Percentiles rank a stretch among this genome's conserved stretches.
Conservation (phyloP, 805 yeast species). For the Candida nanaspora region DNA sequence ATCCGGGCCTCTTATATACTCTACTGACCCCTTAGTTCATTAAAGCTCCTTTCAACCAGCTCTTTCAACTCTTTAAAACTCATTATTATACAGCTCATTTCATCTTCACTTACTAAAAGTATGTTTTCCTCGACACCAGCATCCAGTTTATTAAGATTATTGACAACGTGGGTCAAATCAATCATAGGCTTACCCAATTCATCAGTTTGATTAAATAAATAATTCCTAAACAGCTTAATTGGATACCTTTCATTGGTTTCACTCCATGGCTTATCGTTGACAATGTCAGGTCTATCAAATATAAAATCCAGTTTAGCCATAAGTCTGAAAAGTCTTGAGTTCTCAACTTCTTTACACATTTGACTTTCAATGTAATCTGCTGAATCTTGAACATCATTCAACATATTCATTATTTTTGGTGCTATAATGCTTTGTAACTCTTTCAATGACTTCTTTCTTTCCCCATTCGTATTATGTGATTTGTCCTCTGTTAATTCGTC, state of each 20-base stretch:
- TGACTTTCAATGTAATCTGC: constrained; percentile 56
- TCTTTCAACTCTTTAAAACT: constrained; percentile 78
- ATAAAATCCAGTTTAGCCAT: constrained; percentile 76
- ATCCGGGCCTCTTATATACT: neutral
- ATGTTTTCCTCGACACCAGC: constrained; percentile 85
- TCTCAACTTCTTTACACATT: constrained; percentile 72
- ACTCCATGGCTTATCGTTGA: constrained; percentile 52
- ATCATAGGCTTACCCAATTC: constrained; percentile 69
- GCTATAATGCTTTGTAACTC: constrained; percentile 34
- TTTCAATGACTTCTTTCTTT: constrained; percentile 14
- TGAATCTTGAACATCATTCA: constrained; percentile 44
- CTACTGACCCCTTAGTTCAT: constrained; percentile 27
- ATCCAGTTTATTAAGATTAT: constrained; percentile 80
- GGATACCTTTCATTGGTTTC: constrained; percentile 73
- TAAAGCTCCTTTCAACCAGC: constrained; percentile 61
- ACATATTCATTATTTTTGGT: constrained; percentile 35
- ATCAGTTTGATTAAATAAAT: constrained; percentile 78
- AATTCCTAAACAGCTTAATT: constrained; percentile 70
- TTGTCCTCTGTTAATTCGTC: constrained; percentile 5
- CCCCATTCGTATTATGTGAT: too few species aligned
- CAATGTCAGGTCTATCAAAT: constrained; percentile 63
- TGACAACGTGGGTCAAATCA: constrained; percentile 76
- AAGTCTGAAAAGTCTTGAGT: constrained; percentile 77
- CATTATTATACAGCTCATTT: constrained; percentile 75
- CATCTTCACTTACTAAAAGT: constrained; percentile 76